Conservation (phyloP, 306 rosid genomes). For the Canavalia gladiata region DNA sequence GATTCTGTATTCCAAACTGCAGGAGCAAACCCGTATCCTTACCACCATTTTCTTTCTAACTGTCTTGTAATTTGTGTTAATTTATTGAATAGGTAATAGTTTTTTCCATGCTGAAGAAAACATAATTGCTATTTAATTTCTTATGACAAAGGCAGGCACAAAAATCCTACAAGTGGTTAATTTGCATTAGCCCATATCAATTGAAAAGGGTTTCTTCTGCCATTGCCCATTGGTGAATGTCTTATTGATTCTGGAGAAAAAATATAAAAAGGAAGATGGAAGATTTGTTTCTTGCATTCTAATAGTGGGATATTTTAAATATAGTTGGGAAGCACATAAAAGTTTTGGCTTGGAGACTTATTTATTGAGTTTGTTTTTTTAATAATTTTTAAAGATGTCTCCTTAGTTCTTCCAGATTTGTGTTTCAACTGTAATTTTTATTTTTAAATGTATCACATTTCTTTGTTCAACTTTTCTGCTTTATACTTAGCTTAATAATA, state of each 20-base stretch:
- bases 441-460: slow-evolving; percentile 33
- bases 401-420: slow-evolving; percentile 36
- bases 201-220: background rate
- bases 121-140: slow-evolving; percentile 6
- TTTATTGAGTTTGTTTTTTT: background rate
- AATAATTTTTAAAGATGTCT: background rate
- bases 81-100: background rate
- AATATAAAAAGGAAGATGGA: background rate
- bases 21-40: slow-evolving; percentile 91
- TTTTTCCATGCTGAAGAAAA: background rate
- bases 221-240: slow-evolving; percentile 21
- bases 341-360: slow-evolving; percentile 1
- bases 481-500: slow-evolving; percentile 58
- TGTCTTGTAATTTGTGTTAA: slow-evolving; percentile 11
- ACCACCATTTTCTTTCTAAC: slow-evolving; percentile 40
- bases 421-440: slow-evolving; percentile 20
- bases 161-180: slow-evolving; percentile 7
- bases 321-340: slow-evolving; percentile 21
- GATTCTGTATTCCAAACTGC: slow-evolving; percentile 83
- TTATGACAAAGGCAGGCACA: background rate
- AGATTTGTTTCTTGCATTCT: slow-evolving; percentile 23
- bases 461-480: slow-evolving; percentile 49
- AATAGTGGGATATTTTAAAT: background rate
- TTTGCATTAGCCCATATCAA: slow-evolving; percentile 29
- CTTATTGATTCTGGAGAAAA: slow-evolving; percentile 29